These are phyloP conservation scores for Epichloe hybrida DNA, from an alignment of 2,329 filamentous ascomycete species.

Conservation along the genomic window DNA sequence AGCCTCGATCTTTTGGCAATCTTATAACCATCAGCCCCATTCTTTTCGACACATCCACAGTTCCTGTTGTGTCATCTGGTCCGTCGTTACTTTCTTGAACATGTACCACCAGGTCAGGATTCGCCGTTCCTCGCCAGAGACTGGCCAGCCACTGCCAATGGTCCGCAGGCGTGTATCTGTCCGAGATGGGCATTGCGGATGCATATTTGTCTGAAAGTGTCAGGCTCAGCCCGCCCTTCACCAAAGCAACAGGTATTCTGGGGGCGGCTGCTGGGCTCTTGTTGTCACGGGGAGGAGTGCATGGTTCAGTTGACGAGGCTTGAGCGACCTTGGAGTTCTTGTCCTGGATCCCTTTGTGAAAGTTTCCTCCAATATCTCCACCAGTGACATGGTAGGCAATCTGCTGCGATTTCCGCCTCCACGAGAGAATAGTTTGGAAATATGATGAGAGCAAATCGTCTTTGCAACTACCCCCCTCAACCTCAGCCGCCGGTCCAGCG, in stretches of 20 bases:
- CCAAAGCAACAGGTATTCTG: slow-evolving; percentile 54
- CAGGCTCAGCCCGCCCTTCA: slow-evolving; percentile 69
- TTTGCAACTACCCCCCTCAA: slow-evolving; percentile 5
- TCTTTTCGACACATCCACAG: slow-evolving; percentile 43
- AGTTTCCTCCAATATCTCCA: background rate
- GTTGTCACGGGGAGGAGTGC: slow-evolving; percentile 4
- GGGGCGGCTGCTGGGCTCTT: slow-evolving; percentile 5
- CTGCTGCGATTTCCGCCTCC: slow-evolving; percentile 63
- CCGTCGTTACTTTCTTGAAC: slow-evolving; percentile 28
- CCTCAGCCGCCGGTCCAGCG: background rate
- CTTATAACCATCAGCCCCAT: slow-evolving; percentile 42
- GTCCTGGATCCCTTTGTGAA: slow-evolving; percentile 2
- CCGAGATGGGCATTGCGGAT: slow-evolving; percentile 57
- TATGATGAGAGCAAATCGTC: slow-evolving; percentile 43
- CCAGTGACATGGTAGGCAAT: slow-evolving; percentile 42
- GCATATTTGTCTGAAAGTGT: slow-evolving; percentile 66
- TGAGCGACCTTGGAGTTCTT: slow-evolving; percentile 1
- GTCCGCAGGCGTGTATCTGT: slow-evolving; percentile 68
- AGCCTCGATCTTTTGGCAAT: slow-evolving; percentile 25
- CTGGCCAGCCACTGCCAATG: slow-evolving; percentile 98
- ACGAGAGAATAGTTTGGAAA: slow-evolving; percentile 46
- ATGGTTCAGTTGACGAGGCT: slow-evolving; percentile 2
- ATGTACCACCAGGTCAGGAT: slow-evolving; percentile 67
- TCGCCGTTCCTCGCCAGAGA: slow-evolving; percentile 76
- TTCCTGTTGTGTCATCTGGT: slow-evolving; percentile 25